phyloP scores from a whole-genome alignment of 2,329 filamentous ascomycete genomes.

The Curvularia hawaiiensis region DNA sequence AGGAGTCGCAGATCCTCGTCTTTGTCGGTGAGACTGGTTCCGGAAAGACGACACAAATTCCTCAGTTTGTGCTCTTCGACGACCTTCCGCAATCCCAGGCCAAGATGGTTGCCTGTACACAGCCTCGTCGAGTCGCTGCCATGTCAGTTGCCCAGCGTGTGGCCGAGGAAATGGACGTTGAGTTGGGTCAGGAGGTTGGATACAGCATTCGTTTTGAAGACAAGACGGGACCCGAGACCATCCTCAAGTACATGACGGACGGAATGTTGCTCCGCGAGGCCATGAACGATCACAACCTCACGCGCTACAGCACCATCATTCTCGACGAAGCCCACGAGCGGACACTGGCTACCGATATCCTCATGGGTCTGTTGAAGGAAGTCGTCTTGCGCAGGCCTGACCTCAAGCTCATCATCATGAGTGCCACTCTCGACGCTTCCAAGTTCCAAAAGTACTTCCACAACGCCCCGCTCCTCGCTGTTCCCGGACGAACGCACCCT shows the following conservation, averaged over 20 bases:
- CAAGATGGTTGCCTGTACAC: conserved; percentile 96
- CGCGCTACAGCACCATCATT: conserved; percentile 94
- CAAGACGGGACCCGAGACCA: conserved; percentile 82
- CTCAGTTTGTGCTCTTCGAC: conserved; percentile 97
- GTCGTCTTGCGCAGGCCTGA: conserved; percentile 84
- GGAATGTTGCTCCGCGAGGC: conserved; percentile 98
- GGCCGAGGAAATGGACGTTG: conserved; percentile 90
- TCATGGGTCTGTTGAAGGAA: conserved; percentile 94
- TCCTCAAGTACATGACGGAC: conserved; percentile 99
- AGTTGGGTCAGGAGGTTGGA: conserved; percentile 88
- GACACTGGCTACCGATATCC: conserved; percentile 92
- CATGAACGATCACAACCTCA: conserved; percentile 86
- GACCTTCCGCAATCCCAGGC: conserved; percentile 84
- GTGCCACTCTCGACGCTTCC: conserved; percentile 92
- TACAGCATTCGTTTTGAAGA: conserved; percentile 99
- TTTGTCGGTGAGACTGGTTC: conserved; percentile 99
- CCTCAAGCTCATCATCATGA: conserved; percentile 94
- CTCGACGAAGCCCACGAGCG: conserved; percentile 97
- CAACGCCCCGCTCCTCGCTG: conserved; percentile 88
- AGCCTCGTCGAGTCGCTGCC: conserved; percentile 94
- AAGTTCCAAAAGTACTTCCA: conserved; percentile 99
- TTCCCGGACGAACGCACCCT: conserved; percentile 92
- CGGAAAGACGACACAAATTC: conserved; percentile 98
- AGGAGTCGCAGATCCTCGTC: conserved; percentile 92
- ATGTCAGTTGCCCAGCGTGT: conserved; percentile 99